Evolutionary conservation across 2,329 filamentous ascomycete species (phyloP).

Genomic region (Fusarium proliferatum): DNA sequence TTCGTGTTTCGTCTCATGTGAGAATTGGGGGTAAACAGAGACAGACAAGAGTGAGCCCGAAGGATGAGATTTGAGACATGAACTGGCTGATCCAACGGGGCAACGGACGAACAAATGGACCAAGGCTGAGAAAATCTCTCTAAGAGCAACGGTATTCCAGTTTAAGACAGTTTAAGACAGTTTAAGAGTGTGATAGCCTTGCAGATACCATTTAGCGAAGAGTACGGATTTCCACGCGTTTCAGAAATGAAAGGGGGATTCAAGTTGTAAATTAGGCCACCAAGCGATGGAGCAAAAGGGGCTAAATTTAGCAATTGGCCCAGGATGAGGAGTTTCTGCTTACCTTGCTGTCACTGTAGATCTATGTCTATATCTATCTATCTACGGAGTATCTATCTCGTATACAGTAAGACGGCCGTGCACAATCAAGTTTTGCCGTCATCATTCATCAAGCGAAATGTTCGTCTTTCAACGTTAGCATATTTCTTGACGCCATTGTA

Average conservation of each 20-base stretch:
- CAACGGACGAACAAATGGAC: constrained; percentile 1
- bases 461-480: not conserved
- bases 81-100: constrained; percentile 9
- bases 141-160: constrained; percentile 8
- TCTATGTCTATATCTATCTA: not conserved
- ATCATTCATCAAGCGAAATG: not conserved
- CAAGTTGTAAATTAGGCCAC: constrained; percentile 44
- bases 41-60: constrained; percentile 4
- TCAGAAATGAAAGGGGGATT: constrained; percentile 18
- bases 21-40: constrained; percentile 13
- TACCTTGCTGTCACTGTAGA: constrained; percentile 35
- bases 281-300: constrained; percentile 36
- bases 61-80: constrained; percentile 35
- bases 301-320: constrained; percentile 45
- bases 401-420: constrained; percentile 21
- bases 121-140: not conserved
- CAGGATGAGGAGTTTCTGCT: constrained; percentile 19
- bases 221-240: not conserved
- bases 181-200: not conserved
- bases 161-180: constrained; percentile 5
- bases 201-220: not conserved
- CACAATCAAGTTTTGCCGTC: constrained; percentile 1
- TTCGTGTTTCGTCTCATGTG: constrained; percentile 29
- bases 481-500: not conserved
- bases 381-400: not conserved